phyloP scores from a whole-genome alignment of 768 basidiomycete species.

The Rhizopogon rudus region DNA sequence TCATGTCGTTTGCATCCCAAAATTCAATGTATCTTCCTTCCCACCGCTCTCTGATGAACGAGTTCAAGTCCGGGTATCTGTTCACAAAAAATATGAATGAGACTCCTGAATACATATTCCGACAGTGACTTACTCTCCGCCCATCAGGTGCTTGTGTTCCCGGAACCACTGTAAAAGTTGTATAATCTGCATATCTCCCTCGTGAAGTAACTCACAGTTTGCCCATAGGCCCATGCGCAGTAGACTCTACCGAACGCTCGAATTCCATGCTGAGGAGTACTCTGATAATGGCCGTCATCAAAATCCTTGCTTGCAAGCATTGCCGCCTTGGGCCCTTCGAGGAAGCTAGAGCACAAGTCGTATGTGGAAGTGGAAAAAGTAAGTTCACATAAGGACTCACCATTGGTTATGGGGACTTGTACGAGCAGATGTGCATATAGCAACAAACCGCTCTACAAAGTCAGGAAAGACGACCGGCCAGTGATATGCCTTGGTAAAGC shows the following conservation, averaged over 20 bases:
- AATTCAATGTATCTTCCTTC: conserved; percentile 36
- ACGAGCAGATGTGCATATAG: conserved; percentile 50
- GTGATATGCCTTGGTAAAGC: conserved; percentile 40
- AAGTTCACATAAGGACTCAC: conserved; percentile 18
- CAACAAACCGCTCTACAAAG: conserved; percentile 40
- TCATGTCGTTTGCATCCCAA: conserved; percentile 56
- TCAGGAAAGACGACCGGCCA: conserved; percentile 58
- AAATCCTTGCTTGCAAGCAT: conserved; percentile 52
- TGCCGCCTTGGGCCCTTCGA: conserved; percentile 57
- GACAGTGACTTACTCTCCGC: conserved; percentile 31
- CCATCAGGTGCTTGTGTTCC: conserved; percentile 38
- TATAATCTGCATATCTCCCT: not conserved
- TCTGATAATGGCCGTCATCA: conserved; percentile 46
- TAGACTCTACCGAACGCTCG: conserved; percentile 57
- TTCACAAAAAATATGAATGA: not conserved
- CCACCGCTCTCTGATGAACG: conserved; percentile 49
- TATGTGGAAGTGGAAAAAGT: not conserved
- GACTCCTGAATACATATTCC: not conserved
- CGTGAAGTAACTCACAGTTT: conserved; percentile 35
- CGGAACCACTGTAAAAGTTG: conserved; percentile 45
- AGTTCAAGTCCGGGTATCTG: conserved; percentile 44
- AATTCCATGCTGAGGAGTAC: conserved; percentile 42
- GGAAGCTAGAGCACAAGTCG: conserved; percentile 35
- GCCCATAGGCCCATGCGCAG: conserved; percentile 57
- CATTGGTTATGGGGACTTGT: conserved; percentile 55